Evolutionary conservation across 2,329 filamentous ascomycete genomes (phyloP).

Genomic region (Nemania serpens): DNA sequence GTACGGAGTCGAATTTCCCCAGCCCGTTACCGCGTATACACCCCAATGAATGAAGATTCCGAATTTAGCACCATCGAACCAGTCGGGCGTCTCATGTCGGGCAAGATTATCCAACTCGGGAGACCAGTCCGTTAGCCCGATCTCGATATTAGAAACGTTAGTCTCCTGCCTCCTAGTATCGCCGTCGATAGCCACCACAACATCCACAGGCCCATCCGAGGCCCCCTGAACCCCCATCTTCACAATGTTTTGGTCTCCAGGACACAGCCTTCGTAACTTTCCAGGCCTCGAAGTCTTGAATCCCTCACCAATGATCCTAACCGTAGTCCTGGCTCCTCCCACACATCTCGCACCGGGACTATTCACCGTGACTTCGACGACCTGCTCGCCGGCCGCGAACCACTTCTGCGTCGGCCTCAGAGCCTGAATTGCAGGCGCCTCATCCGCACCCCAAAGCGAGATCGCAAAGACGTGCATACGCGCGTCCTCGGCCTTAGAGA

Average conservation of each 20-base stretch:
- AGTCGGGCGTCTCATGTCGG: slow-evolving; percentile 51
- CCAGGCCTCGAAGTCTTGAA: slow-evolving; percentile 51
- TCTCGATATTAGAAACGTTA: slow-evolving; percentile 27
- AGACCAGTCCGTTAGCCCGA: slow-evolving; percentile 46
- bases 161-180: slow-evolving; percentile 18
- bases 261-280: slow-evolving; percentile 47
- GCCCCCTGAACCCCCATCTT: slow-evolving; percentile 44
- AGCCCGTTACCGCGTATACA: slow-evolving; percentile 59
- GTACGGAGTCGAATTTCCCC: slow-evolving; percentile 51
- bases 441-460: slow-evolving; percentile 39
- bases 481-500: slow-evolving; percentile 43
- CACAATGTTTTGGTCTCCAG: slow-evolving; percentile 50
- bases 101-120: slow-evolving; percentile 44
- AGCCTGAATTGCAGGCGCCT: slow-evolving; percentile 43
- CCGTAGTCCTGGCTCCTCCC: slow-evolving; percentile 37
- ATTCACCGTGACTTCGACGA: slow-evolving; percentile 45
- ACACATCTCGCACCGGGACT: slow-evolving; percentile 42
- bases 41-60: slow-evolving; percentile 68
- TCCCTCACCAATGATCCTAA: slow-evolving; percentile 41
- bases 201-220: slow-evolving; percentile 31
- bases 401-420: slow-evolving; percentile 51
- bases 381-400: slow-evolving; percentile 43
- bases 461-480: slow-evolving; percentile 50
- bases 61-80: slow-evolving; percentile 61
- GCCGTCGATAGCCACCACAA: slow-evolving; percentile 32